Percentiles rank a stretch among this genome's conserved stretches.
phyloP scores from a whole-genome alignment of 495 filamentous ascomycete genomes.

The Aspergillus incahuasiensis region DNA sequence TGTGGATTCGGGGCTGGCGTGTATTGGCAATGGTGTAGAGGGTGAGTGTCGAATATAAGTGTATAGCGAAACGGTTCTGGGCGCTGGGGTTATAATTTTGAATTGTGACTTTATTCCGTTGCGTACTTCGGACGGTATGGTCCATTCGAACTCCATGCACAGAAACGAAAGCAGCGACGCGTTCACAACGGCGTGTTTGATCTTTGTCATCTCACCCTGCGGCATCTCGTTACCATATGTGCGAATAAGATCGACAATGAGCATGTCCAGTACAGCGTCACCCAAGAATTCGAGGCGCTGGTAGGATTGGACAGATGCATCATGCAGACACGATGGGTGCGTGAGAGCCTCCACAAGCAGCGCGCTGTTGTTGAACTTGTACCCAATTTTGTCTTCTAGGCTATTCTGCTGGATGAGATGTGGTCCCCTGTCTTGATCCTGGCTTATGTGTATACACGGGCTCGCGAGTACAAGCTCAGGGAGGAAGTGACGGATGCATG shows the following conservation, averaged over 20 bases:
- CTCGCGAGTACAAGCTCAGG: conserved; percentile 41
- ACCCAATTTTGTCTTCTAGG: conserved; percentile 30
- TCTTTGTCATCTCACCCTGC: conserved; percentile 64
- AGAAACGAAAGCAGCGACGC: conserved; percentile 84
- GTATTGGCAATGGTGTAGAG: conserved; percentile 26
- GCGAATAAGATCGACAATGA: conserved; percentile 58
- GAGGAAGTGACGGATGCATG: conserved; percentile 61
- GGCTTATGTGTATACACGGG: conserved; percentile 21
- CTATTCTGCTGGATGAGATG: conserved; percentile 11
- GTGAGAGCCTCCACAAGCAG: conserved; percentile 84
- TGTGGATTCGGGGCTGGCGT: conserved; percentile 32
- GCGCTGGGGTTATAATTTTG: neutral
- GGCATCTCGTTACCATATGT: conserved; percentile 42
- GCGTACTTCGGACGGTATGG: conserved; percentile 10
- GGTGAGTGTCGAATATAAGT: conserved; percentile 62
- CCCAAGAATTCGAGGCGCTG: conserved; percentile 90
- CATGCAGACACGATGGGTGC: conserved; percentile 63
- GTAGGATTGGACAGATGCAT: conserved; percentile 57
- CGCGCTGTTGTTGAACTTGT: conserved; percentile 64
- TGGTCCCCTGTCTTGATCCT: neutral
- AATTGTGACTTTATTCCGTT: neutral
- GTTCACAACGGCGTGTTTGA: conserved; percentile 76
- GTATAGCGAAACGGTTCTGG: conserved; percentile 49
- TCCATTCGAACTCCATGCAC: conserved; percentile 47
- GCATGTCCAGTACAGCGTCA: conserved; percentile 77